Percentiles rank a stretch among this genome's conserved stretches.
These are phyloP conservation scores for Leishmania amazonensis DNA, from an alignment of 208 protist species.

Conservation along the genomic window DNA sequence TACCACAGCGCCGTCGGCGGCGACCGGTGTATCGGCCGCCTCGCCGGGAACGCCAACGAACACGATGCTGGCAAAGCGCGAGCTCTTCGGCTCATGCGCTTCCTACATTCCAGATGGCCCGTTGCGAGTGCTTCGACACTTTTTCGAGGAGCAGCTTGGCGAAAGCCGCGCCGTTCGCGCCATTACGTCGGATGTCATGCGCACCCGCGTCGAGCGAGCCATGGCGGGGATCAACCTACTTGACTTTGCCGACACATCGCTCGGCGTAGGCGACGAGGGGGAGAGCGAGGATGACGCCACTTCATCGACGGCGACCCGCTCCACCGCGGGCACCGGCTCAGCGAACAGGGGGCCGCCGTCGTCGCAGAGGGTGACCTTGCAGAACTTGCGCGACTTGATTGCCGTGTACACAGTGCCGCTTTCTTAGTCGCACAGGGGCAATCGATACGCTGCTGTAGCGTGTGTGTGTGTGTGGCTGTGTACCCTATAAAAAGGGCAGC, in stretches of 20 bases:
- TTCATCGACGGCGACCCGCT: slow-evolving; percentile 6
- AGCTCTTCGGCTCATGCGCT: slow-evolving; percentile 20
- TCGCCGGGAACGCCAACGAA: slow-evolving; percentile 16
- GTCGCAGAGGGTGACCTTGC: slow-evolving; percentile 34
- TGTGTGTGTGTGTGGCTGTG: not conserved
- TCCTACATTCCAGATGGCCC: slow-evolving; percentile 46
- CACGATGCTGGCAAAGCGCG: slow-evolving; percentile 21
- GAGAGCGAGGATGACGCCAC: slow-evolving; percentile 45
- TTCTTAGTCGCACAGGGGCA: slow-evolving; percentile 2
- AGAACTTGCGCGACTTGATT: slow-evolving; percentile 26
- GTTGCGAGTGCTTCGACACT: slow-evolving; percentile 52
- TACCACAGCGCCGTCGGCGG: slow-evolving; percentile 7
- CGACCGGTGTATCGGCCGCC: not conserved
- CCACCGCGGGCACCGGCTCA: not conserved
- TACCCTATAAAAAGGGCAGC: not conserved
- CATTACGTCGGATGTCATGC: slow-evolving; percentile 66
- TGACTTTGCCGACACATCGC: slow-evolving; percentile 49
- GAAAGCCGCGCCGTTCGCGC: slow-evolving; percentile 59
- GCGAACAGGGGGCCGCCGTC: not conserved
- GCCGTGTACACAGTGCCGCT: slow-evolving; percentile 22
- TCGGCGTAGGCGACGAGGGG: slow-evolving; percentile 38
- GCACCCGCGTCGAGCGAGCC: slow-evolving; percentile 67
- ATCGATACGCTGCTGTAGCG: not conserved
- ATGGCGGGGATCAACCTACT: slow-evolving; percentile 56
- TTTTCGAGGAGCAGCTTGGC: slow-evolving; percentile 59